Evolutionary conservation across 129 eudicot species (phyloP).

Genomic region (Logfia minima): DNA sequence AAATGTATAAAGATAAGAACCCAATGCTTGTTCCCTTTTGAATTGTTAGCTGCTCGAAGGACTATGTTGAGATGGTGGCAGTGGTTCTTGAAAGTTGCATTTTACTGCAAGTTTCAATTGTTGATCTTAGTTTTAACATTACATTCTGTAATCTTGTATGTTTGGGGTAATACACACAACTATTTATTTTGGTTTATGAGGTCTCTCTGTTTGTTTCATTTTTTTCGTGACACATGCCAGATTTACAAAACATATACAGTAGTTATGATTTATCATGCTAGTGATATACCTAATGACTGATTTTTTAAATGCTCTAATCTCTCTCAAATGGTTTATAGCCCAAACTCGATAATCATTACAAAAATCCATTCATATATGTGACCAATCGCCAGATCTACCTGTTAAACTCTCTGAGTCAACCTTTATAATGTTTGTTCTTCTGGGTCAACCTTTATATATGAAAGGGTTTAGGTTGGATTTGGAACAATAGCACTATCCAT

Average conservation of each 20-base stretch:
- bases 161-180: constrained; percentile 17
- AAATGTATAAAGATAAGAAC: constrained; percentile 56
- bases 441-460: too few relatives aligned
- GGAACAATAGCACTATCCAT: neutral
- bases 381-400: neutral
- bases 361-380: neutral
- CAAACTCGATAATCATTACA: neutral
- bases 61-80: neutral
- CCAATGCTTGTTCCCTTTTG: constrained; percentile 60
- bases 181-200: constrained; percentile 16
- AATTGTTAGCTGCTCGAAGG: constrained; percentile 3
- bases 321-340: neutral
- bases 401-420: neutral
- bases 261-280: neutral
- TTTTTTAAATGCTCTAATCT: neutral
- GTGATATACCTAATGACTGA: neutral
- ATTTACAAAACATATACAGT: neutral
- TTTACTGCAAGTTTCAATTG: neutral
- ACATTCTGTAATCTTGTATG: constrained; percentile 21
- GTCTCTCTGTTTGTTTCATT: neutral
- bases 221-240: neutral
- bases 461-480: neutral
- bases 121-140: constrained; percentile 29
- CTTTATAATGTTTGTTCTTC: too few relatives aligned
- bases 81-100: constrained; percentile 8